Evolutionary conservation across 768 basidiomycete species (phyloP), one percentile per base, ranked within the genome.

Genomic region (Leucocoprinus leucothites): DNA sequence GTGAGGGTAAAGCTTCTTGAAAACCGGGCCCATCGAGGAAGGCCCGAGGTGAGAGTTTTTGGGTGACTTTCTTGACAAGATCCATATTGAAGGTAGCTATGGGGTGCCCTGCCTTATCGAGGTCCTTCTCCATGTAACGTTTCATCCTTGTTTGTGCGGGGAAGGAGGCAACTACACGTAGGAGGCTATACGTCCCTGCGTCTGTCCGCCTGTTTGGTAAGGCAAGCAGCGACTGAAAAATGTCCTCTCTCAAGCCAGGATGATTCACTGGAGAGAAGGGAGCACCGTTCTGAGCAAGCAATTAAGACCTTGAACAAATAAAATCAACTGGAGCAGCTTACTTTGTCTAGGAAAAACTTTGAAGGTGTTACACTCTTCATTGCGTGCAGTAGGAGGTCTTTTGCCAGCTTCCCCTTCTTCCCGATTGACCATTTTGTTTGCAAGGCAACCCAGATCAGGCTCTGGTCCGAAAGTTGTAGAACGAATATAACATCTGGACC

Each of bases 401-500:
- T 66, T 2, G 70, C 63, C 25, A 74, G 61, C 1, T 57, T 57
- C 1, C 69, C 66, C 9, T 69, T 71, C 53, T 64, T 70, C 9
- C 72, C 72, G 13, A 59, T 24, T 1, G 70, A 72, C 49, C 65
- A 73, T 46, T 78, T 77, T 3, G 71, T 72, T 53, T 77, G 76
- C 31, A 31, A 11, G 31, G 31, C 31, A 11, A 31, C 31, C 76
- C 76, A 79, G 21, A 78, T 66, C 1, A 64, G 55, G 0, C 67
- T 64, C 8, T 63, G 67, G 26, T 75, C 71, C 2, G 63, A 61
- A 1, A 79, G 64, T 26, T 60, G 64, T 19, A 79, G 52, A 1
- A 74, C 65, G 31, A 79, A 76, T 9, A 79, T 43, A 3, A 75
- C 59, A 57, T 78, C 76, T 0, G 76, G 77, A 1, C 76, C 75